Evolutionary conservation across 1,139 yeast genomes (phyloP).

Genomic region (Protomyces inundatus): DNA sequence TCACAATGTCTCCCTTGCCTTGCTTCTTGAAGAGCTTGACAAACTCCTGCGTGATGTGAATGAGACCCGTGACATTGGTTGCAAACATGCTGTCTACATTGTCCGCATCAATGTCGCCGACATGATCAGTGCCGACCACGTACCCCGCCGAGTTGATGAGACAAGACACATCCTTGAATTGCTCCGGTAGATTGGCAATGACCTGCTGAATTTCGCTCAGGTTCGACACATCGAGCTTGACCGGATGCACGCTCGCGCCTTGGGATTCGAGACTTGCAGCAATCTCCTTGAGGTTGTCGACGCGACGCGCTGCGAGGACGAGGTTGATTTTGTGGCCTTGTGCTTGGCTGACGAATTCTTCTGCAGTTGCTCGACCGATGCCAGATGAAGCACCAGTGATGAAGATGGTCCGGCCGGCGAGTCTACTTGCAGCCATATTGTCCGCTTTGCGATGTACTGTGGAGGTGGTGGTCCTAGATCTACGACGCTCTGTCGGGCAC

Average conservation of each 20-base stretch:
- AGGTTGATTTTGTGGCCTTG: conserved; percentile 55
- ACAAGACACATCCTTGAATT: conserved; percentile 42
- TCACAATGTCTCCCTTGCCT: conserved; percentile 70
- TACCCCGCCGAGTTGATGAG: conserved; percentile 78
- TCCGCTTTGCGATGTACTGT: too few relatives aligned
- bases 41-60: conserved; percentile 60
- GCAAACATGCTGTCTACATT: conserved; percentile 60
- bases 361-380: conserved; percentile 56
- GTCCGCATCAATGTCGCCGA: conserved; percentile 51
- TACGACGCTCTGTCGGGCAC: too few relatives aligned
- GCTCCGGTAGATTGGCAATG: conserved; percentile 44
- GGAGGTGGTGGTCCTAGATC: not conserved
- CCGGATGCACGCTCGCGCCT: conserved; percentile 44
- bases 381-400: conserved; percentile 59
- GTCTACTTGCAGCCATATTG: conserved; percentile 40
- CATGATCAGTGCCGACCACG: conserved; percentile 63
- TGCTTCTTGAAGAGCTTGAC: conserved; percentile 54
- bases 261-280: conserved; percentile 48
- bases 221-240: conserved; percentile 57
- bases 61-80: conserved; percentile 70
- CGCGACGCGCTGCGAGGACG: conserved; percentile 66
- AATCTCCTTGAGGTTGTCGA: conserved; percentile 51
- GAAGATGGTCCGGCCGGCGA: conserved; percentile 56
- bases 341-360: conserved; percentile 62
- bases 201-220: conserved; percentile 50